Percentiles rank a stretch among this genome's conserved stretches.
Evolutionary conservation across 441 rosid genomes (phyloP).

Genomic region (Adansonia rubrostipa): DNA sequence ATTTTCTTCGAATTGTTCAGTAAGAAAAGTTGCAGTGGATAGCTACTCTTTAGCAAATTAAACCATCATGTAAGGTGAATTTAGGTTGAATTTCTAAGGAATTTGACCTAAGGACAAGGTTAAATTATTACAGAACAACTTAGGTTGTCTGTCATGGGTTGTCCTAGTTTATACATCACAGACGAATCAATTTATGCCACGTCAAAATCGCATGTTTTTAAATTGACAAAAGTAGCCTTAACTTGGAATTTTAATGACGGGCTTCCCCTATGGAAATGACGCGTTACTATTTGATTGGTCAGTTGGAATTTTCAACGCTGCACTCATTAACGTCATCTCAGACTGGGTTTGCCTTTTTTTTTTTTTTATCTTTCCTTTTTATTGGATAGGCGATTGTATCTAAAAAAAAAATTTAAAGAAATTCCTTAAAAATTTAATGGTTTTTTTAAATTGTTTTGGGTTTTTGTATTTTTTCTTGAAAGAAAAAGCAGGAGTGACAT

Average conservation of each 20-base stretch:
- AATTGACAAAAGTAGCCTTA: constrained; percentile 14
- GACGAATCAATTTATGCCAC: constrained; percentile 37
- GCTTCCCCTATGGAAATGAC: constrained; percentile 20
- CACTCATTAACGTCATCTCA: constrained; percentile 28
- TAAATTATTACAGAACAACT: constrained; percentile 43
- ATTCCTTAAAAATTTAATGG: not conserved
- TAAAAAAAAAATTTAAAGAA: constrained; percentile 18
- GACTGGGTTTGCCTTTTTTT: constrained; percentile 40
- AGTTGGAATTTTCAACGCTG: constrained; percentile 33
- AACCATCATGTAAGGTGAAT: constrained; percentile 45
- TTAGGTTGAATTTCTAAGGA: constrained; percentile 57
- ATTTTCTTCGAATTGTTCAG: not conserved
- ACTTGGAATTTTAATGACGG: constrained; percentile 26
- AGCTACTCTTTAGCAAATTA: constrained; percentile 22
- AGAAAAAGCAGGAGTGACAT: constrained; percentile 48
- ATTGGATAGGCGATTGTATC: constrained; percentile 49
- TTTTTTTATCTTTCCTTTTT: constrained; percentile 19
- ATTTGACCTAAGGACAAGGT: constrained; percentile 48
- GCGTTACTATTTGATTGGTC: constrained; percentile 22
- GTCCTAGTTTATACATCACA: not conserved
- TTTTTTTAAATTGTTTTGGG: constrained; percentile 7
- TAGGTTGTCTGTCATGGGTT: constrained; percentile 25
- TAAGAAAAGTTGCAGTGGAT: constrained; percentile 29
- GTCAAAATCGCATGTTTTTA: not conserved
- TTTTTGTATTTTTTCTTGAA: constrained; percentile 34